These are phyloP conservation scores for Tympanopsis confertula DNA, from an alignment of 2,329 filamentous ascomycete genomes.

Conservation along the genomic window DNA sequence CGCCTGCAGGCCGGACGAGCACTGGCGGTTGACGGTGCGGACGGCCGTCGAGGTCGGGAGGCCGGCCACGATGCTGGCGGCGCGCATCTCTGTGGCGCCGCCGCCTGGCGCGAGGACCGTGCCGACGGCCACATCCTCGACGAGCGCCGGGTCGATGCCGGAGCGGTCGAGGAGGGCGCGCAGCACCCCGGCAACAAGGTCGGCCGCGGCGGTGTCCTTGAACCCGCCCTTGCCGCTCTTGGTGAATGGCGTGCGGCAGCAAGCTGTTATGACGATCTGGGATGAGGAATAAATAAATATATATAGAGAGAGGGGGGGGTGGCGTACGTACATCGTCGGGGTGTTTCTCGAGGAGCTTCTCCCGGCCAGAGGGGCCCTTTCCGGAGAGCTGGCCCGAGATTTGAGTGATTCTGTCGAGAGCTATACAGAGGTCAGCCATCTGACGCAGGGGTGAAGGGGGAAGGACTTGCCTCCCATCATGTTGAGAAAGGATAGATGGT, in stretches of 20 bases:
- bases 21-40: conserved; percentile 84
- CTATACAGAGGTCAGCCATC: conserved; percentile 16
- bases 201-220: conserved; percentile 83
- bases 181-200: conserved; percentile 76
- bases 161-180: conserved; percentile 73
- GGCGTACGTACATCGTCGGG: conserved; percentile 48
- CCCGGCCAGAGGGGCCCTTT: conserved; percentile 21
- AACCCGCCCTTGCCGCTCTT: conserved; percentile 88
- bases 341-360: conserved; percentile 52
- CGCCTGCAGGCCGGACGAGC: conserved; percentile 83
- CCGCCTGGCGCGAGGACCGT: conserved; percentile 85
- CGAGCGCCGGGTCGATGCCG: conserved; percentile 73
- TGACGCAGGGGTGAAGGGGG: neutral
- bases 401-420: conserved; percentile 44
- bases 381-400: conserved; percentile 49
- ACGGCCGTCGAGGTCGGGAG: conserved; percentile 80
- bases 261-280: conserved; percentile 79
- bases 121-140: conserved; percentile 88
- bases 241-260: conserved; percentile 82
- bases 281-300: neutral
- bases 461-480: conserved; percentile 10
- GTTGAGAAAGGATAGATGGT: too few species aligned
- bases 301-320: too few species aligned
- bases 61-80: conserved; percentile 78
- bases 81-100: conserved; percentile 93